These are phyloP conservation scores for Leccinum olivaceopallidum DNA, from an alignment of 768 basidiomycete species.

Conservation along the genomic window DNA sequence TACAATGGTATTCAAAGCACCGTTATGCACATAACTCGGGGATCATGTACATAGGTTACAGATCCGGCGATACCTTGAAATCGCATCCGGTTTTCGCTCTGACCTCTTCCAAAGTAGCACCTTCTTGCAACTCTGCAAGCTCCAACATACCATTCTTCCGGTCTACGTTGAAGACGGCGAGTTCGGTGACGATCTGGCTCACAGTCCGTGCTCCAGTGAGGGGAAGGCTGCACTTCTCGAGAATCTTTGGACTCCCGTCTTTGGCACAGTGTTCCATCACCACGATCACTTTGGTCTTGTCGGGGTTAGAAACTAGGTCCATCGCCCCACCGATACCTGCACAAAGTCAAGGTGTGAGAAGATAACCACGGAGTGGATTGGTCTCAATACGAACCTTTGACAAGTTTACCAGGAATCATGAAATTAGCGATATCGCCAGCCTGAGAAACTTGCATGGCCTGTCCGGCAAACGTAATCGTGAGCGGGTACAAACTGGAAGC, in stretches of 20 bases:
- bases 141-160: conserved; percentile 68
- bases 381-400: conserved; percentile 55
- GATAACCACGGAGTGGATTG: background rate
- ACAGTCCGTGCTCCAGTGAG: conserved; percentile 87
- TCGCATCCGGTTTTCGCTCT: conserved; percentile 84
- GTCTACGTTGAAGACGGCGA: conserved; percentile 89
- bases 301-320: conserved; percentile 96
- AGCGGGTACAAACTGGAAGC: background rate
- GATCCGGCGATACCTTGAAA: conserved; percentile 59
- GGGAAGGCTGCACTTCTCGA: conserved; percentile 78
- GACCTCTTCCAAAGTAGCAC: conserved; percentile 81
- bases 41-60: conserved; percentile 44
- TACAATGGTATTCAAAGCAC: conserved; percentile 6
- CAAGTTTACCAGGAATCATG: conserved; percentile 95
- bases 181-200: conserved; percentile 91
- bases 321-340: conserved; percentile 93
- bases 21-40: conserved; percentile 4
- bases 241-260: conserved; percentile 87
- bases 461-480: conserved; percentile 5
- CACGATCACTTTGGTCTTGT: conserved; percentile 89
- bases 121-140: conserved; percentile 82
- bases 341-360: conserved; percentile 7
- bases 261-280: conserved; percentile 91
- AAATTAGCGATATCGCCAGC: conserved; percentile 96
- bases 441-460: conserved; percentile 96